Base-by-base conservation (phyloP, 164 flowering plant species). In the Magnolia officinalis region DNA sequence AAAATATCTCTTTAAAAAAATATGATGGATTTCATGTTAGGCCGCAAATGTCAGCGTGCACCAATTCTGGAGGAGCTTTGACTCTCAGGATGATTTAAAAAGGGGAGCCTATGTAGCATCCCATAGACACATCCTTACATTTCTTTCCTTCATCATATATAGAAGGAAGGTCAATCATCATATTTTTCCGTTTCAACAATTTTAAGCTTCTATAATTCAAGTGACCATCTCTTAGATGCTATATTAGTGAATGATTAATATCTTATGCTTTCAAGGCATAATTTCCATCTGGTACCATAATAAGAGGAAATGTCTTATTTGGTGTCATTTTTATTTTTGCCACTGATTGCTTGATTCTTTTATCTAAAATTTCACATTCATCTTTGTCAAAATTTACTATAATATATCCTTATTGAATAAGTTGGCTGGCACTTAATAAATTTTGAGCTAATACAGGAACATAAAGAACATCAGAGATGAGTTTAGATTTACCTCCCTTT, bases 81-180 rank as follows among this genome's bases (percentile, higher is more conserved):
- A 69, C 80, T 51, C 77, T 78, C 77, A 73, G 14, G 69, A 68
- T 55, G 70, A 29, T 14, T 58, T 59, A n/a, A n/a, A 21, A 73
- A 78, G 7, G 73, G 73, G n/a, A 78, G 67, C 63, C 76, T 29
- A 73, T 78, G 72, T 5, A 73, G 18, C n/a, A 66, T 73, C 37
- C 67, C 76, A 72, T 66, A 78, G 9, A 67, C 24, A 26, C 67
- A 73, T 11, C 72, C 72, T 73, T 78, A 78, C 68, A 67, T 7
- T 23, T 29, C 24, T 72, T 21, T 19, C 37, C 50, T 78, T 50
- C 49, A 23, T 63, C 23, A 3, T n/a, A 1, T 1, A 63, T 59
- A 0, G 8, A 14, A 31, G 74, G 68, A 9, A 37, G 26, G 9
- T 59, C 74, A 70, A 31, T 21, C 67, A 21, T n/a, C 26, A 61